Conservation (phyloP, 371 early-diverging fungal species). For the Cladochytrium tenue region DNA sequence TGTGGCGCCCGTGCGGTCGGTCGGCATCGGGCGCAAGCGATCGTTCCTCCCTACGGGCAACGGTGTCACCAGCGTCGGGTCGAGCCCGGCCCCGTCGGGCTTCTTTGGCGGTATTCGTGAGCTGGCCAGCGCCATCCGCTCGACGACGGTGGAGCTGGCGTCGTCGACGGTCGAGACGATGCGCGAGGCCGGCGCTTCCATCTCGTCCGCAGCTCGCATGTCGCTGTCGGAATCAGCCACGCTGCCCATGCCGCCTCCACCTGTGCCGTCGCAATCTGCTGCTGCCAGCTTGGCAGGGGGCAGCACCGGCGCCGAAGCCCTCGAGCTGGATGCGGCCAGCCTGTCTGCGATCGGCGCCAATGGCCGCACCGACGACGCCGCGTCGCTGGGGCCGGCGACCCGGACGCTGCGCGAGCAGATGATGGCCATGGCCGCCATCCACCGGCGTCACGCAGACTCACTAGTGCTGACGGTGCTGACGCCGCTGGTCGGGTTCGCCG, state of each 20-base stretch:
- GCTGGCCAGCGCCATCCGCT: constrained; percentile 7
- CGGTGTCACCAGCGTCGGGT: constrained; percentile 15
- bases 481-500: constrained; percentile 31
- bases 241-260: constrained; percentile 1
- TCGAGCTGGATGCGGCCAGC: background rate
- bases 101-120: constrained; percentile 8
- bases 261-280: constrained; percentile 1
- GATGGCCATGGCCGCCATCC: constrained; percentile 29
- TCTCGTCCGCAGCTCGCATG: background rate
- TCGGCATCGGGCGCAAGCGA: background rate
- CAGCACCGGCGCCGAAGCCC: background rate
- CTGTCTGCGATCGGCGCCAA: too few relatives aligned
- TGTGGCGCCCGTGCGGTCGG: too few relatives aligned
- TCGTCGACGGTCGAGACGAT: background rate
- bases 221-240: constrained; percentile 8
- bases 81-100: constrained; percentile 3
- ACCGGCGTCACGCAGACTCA: constrained; percentile 35
- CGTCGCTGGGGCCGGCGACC: constrained; percentile 9
- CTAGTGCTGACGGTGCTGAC: constrained; percentile 29
- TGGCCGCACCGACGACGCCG: background rate
- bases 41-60: constrained; percentile 5
- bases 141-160: constrained; percentile 2
- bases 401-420: constrained; percentile 20
- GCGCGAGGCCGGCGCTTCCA: background rate
- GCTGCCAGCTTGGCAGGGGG: background rate